These are phyloP conservation scores for Primulina eburnea DNA, from an alignment of 257 asterid species.

Conservation along the genomic window DNA sequence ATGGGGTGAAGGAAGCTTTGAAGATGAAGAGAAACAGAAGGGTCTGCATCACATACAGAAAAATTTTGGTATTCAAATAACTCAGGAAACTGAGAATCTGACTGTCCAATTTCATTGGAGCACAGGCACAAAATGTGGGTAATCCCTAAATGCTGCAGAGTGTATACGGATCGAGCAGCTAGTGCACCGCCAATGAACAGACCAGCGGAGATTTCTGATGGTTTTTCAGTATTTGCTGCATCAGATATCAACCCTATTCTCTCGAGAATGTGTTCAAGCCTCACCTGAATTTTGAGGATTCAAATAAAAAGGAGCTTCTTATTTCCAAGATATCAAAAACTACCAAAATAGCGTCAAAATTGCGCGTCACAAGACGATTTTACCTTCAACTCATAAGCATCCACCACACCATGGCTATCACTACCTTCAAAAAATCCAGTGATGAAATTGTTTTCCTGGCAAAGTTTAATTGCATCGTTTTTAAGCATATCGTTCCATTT, in stretches of 20 bases:
- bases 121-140: conserved; percentile 90
- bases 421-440: conserved; percentile 95
- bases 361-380: conserved; percentile 5
- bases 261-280: conserved; percentile 98
- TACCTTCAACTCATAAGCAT: conserved; percentile 98
- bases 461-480: conserved; percentile 72
- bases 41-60: conserved; percentile 57
- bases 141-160: conserved; percentile 83
- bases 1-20: not conserved
- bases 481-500: conserved; percentile 92
- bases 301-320: not conserved
- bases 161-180: conserved; percentile 90
- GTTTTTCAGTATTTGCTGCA: conserved; percentile 94
- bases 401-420: conserved; percentile 78
- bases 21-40: conserved; percentile 16
- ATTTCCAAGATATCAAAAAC: conserved; percentile 1
- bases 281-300: conserved; percentile 52
- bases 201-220: conserved; percentile 53
- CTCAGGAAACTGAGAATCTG: conserved; percentile 89
- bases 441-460: conserved; percentile 86
- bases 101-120: conserved; percentile 94
- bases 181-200: conserved; percentile 93
- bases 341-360: conserved; percentile 4
- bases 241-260: conserved; percentile 80
- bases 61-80: conserved; percentile 78